Percentiles rank a stretch among this genome's conserved stretches.
These are phyloP conservation scores for Globisporangium iwayamae DNA, from an alignment of 352 stramenopile species.

Conservation along the genomic window DNA sequence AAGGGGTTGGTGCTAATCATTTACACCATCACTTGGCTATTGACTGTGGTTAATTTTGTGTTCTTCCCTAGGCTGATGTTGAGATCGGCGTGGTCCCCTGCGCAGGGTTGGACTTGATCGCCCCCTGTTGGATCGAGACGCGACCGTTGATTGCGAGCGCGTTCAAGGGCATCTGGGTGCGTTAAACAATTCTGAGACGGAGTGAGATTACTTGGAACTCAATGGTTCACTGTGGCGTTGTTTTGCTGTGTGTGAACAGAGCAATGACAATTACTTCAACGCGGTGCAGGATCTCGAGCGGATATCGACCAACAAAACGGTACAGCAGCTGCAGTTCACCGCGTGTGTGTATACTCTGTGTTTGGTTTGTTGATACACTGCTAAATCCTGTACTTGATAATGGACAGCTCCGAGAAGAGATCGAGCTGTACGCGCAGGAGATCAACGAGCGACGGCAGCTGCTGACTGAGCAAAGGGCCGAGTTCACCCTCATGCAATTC, in stretches of 20 bases:
- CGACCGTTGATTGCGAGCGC: constrained; percentile 52
- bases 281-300: constrained; percentile 61
- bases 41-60: background rate
- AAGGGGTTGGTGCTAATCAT: background rate
- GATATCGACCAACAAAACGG: constrained; percentile 50
- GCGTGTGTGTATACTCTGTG: background rate
- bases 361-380: background rate
- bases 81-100: constrained; percentile 74
- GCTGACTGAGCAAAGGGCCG: constrained; percentile 29
- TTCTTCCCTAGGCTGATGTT: constrained; percentile 34
- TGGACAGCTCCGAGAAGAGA: constrained; percentile 46
- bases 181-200: background rate
- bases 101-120: constrained; percentile 39
- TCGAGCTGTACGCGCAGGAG: constrained; percentile 55
- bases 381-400: constrained; percentile 5
- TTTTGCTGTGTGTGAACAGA: constrained; percentile 22
- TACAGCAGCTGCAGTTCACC: constrained; percentile 8
- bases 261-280: constrained; percentile 54
- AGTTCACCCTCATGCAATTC: constrained; percentile 48
- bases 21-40: background rate
- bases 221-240: background rate
- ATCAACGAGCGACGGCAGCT: constrained; percentile 36
- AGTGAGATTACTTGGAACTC: background rate
- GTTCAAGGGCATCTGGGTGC: constrained; percentile 66
- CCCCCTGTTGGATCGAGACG: constrained; percentile 64